Evolutionary conservation across 495 filamentous ascomycete species (phyloP), one percentile per base, ranked within the genome.

Genomic region (Penicillium desertorum): DNA sequence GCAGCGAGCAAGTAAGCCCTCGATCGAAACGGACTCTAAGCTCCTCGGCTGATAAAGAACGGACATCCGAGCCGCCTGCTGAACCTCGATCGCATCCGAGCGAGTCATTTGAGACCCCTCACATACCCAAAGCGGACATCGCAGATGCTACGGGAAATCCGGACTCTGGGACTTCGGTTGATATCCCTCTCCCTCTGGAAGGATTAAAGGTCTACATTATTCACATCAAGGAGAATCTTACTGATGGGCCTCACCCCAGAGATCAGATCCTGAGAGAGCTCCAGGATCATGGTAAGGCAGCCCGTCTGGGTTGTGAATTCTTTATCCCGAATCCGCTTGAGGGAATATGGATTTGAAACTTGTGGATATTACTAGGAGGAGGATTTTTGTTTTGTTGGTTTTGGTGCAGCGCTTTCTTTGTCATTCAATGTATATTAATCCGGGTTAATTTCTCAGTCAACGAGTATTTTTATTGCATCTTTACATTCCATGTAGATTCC

Each of bases 221-320:
- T 29, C 91, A 96, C 63, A 80, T 93, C 58, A 95, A 96, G 66
- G 90, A 94, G 23, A 82, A 76, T 20, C 69, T 93, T 48, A 71
- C 69, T 16, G 88, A 90, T 66, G 89, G 84, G 16, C 81, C 83
- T 12, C 65, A 76, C 43, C 81, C 86, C 0, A 76, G 79, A 0
- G 83, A 88, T 22, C 80, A 62, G 4, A 94, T 98, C 11, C 62
- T 93, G n/a, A 56, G 67, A 53, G 80, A 96, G 62, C 71, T 97
- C 46, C 57, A 70, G 51, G 77, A 78, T 42, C 81, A 87, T 60
- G 89, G 89, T 54, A 65, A 72, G 46, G 73, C 77, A 49, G 79
- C 80, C 5, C 76, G 77, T 53, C 58, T 96, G 60, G 95, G 94
- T 0, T 93, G 90, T 62, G 81, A 86, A 55, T 96, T 96, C 74